phyloP scores from a whole-genome alignment of 768 basidiomycete genomes.

The Nidularia pulvinata region DNA sequence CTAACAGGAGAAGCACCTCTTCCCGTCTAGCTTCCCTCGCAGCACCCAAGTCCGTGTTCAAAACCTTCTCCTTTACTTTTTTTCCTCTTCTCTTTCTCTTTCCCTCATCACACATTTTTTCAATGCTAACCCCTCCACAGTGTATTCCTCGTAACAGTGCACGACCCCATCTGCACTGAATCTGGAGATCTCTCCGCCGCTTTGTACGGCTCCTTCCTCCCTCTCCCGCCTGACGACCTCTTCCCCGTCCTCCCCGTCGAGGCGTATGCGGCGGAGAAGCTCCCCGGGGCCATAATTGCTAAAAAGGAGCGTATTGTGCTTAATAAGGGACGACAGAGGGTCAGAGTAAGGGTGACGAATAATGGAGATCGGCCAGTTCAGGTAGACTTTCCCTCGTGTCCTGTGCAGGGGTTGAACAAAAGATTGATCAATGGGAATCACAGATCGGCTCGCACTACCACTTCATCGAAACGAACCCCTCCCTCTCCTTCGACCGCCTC shows the following conservation, averaged over 20 bases:
- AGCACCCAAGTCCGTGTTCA: no score
- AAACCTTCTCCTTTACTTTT: no score
- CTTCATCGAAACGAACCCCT: slow-evolving; percentile 87
- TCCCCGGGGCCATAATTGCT: slow-evolving; percentile 77
- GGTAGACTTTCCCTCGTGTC: slow-evolving; percentile 32
- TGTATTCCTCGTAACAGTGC: slow-evolving; percentile 96
- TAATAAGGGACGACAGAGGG: slow-evolving; percentile 71
- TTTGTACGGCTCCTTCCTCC: slow-evolving; percentile 94
- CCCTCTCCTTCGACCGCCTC: slow-evolving; percentile 79
- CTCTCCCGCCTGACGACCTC: slow-evolving; percentile 60
- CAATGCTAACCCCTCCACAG: slow-evolving; percentile 26
- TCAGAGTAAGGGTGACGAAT: slow-evolving; percentile 81
- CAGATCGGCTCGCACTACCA: slow-evolving; percentile 95
- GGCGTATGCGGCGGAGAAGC: slow-evolving; percentile 49
- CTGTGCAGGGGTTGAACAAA: slow-evolving; percentile 1
- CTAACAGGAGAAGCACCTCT: no score
- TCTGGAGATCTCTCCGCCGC: slow-evolving; percentile 79
- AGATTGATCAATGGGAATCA: neutral
- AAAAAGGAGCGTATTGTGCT: slow-evolving; percentile 63
- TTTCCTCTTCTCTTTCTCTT: no score
- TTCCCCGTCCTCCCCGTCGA: slow-evolving; percentile 61
- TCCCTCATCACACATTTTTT: slow-evolving; percentile 1
- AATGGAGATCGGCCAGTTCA: slow-evolving; percentile 94
- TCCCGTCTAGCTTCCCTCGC: no score
- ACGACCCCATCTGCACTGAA: slow-evolving; percentile 90